Evolutionary conservation across 2,329 filamentous ascomycete species (phyloP).

Genomic region (Mycosphaerella sp.): DNA sequence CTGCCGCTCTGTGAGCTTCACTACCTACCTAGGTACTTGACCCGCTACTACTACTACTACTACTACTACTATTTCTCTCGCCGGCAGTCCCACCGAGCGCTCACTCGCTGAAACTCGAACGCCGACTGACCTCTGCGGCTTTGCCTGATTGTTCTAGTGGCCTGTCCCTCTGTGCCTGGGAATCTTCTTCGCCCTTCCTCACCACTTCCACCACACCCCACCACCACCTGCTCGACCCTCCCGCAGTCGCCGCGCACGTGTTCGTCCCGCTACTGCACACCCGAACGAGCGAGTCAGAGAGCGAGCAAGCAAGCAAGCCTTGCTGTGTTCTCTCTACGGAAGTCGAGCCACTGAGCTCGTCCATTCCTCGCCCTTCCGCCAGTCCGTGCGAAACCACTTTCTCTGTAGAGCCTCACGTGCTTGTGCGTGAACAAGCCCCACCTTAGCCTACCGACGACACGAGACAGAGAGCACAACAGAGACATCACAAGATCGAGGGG

Average conservation of each 20-base stretch:
- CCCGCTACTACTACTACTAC: no score
- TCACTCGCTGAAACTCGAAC: not conserved
- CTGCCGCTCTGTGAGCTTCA: no score
- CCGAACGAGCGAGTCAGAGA: no score
- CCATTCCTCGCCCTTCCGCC: slow-evolving; percentile 4
- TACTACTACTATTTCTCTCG: not conserved
- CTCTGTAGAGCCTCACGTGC: slow-evolving; percentile 8
- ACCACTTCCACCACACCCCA: not conserved
- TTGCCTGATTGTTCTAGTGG: not conserved
- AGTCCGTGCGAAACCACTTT: not conserved
- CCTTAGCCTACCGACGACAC: slow-evolving; percentile 1
- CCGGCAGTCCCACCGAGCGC: not conserved
- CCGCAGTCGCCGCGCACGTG: not conserved
- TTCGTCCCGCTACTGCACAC: not conserved
- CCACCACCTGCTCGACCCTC: not conserved
- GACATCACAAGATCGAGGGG: not conserved
- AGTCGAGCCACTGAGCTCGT: slow-evolving; percentile 1
- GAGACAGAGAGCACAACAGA: not conserved
- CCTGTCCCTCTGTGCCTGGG: not conserved
- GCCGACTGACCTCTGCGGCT: not conserved
- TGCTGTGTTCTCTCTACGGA: not conserved
- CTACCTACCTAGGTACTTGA: no score
- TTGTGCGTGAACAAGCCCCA: slow-evolving; percentile 7
- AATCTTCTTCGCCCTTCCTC: not conserved
- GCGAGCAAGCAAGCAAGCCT: not conserved